Evolutionary conservation across 202 grass and related monocot genomes (phyloP).

Genomic region (Zizania palustris): DNA sequence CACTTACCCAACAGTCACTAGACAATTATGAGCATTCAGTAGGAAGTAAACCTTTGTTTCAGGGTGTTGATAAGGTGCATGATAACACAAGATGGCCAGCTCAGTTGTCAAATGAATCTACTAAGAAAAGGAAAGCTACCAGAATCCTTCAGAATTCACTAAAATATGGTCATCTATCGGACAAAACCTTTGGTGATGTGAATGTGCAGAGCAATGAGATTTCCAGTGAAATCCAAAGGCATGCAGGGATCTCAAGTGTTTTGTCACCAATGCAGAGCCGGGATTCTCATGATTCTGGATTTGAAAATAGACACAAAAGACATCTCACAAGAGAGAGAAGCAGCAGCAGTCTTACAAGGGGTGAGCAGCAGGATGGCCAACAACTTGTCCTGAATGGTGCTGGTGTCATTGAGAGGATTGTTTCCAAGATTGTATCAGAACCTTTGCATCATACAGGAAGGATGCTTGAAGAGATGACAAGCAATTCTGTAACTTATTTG

Average conservation of each 20-base stretch:
- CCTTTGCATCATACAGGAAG: slow-evolving; percentile 78
- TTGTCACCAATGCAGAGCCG: slow-evolving; percentile 45
- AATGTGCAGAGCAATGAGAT: slow-evolving; percentile 44
- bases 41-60: slow-evolving; percentile 69
- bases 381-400: slow-evolving; percentile 61
- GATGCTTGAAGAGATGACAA: slow-evolving; percentile 98
- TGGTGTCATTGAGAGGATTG: slow-evolving; percentile 78
- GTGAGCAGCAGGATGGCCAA: slow-evolving; percentile 61
- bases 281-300: slow-evolving; percentile 57
- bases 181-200: slow-evolving; percentile 47
- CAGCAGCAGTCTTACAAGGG: slow-evolving; percentile 60
- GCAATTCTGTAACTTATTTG: slow-evolving; percentile 77
- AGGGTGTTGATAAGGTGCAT: slow-evolving; percentile 53
- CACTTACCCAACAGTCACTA: slow-evolving; percentile 66
- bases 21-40: slow-evolving; percentile 76
- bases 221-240: slow-evolving; percentile 31
- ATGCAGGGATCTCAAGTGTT: slow-evolving; percentile 29
- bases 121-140: slow-evolving; percentile 44
- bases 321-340: slow-evolving; percentile 68
- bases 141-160: slow-evolving; percentile 54
- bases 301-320: slow-evolving; percentile 55
- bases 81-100: slow-evolving; percentile 56
- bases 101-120: slow-evolving; percentile 56
- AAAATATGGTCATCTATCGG: slow-evolving; percentile 57
- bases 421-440: slow-evolving; percentile 84